Evolutionary conservation across 768 basidiomycete species (phyloP), one percentile per base, ranked within the genome.

Genomic region (Termitomyces sp.): DNA sequence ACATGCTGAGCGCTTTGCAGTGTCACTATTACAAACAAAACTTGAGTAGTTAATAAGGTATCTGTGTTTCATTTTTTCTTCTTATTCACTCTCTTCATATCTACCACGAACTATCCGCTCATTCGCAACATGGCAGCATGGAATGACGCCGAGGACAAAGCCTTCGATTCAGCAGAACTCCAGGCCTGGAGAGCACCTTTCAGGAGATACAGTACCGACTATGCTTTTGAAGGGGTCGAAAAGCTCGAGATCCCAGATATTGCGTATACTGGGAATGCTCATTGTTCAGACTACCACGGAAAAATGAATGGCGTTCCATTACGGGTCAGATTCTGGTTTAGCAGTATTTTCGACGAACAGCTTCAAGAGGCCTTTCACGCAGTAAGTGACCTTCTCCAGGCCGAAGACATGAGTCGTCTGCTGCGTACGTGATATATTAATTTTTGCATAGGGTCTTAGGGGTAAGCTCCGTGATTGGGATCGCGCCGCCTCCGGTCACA

Each of bases 401-500:
- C 9, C 18, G 5, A 12, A 26, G 24, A 1, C 33, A 45, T 1
- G 33, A 13, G 31, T 31, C 28, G 2, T 47, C 34, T 22, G 28
- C 5, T 41, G 22, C 4, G 6, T 22, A 28, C 6, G 5, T 28
- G 16, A 13, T 7, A 45, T 34, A 31, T 20, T 13, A 34, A 36
- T 33, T 26, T 24, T 13, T 47, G 5, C 18, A 10, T 22, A 63
- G 62, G 22, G 33, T 37, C 58, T 68, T n/a, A 31, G 10, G 31
- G 50, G 34, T 28, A 55, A 55, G 26, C 59, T 68, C 31, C 54
- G 60, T 29, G 50, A 56, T 12, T 68, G 67, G 67, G 59, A 57
- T 41, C 52, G 57, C 13, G 64, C 55, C 13, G 34, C 51, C 3
- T 52, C 55, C 0, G 50, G 51, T 5, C 66, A 65, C 34, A 57